Percentiles rank a stretch among this genome's conserved stretches.
Evolutionary conservation across 352 stramenopile genomes (phyloP).

Genomic region (Lagenidium giganteum): DNA sequence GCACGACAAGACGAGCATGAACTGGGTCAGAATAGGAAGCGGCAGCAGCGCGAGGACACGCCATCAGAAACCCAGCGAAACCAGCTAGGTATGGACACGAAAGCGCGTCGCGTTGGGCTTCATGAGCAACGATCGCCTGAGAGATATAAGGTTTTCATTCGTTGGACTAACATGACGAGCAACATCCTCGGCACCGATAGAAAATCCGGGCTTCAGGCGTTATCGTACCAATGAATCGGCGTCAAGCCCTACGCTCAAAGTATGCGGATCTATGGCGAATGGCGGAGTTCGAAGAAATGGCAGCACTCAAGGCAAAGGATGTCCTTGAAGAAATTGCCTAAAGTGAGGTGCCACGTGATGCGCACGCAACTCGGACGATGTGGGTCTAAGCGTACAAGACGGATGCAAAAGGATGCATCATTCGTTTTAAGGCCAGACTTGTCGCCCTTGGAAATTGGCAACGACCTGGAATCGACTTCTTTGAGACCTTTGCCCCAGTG

Average conservation of each 20-base stretch:
- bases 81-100: too few relatives aligned
- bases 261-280: background rate
- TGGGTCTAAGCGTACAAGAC: constrained; percentile 2
- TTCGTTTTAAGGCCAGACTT: constrained; percentile 4
- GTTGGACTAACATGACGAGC: too few relatives aligned
- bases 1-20: too few relatives aligned
- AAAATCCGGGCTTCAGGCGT: background rate
- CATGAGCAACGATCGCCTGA: too few relatives aligned
- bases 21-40: too few relatives aligned
- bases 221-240: background rate
- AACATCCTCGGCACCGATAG: background rate
- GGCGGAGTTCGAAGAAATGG: background rate
- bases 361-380: constrained; percentile 3
- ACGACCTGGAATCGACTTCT: constrained; percentile 1
- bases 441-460: constrained; percentile 5
- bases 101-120: too few relatives aligned
- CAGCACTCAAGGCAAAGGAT: background rate
- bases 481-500: constrained; percentile 1
- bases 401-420: background rate
- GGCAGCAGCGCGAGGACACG: too few relatives aligned
- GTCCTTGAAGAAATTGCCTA: background rate
- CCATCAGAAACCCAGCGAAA: too few relatives aligned
- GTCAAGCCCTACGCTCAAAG: background rate
- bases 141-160: too few relatives aligned
- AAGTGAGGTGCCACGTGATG: background rate